Evolutionary conservation across 2,329 filamentous ascomycete species (phyloP).

Genomic region (Aspergillus nomiae): DNA sequence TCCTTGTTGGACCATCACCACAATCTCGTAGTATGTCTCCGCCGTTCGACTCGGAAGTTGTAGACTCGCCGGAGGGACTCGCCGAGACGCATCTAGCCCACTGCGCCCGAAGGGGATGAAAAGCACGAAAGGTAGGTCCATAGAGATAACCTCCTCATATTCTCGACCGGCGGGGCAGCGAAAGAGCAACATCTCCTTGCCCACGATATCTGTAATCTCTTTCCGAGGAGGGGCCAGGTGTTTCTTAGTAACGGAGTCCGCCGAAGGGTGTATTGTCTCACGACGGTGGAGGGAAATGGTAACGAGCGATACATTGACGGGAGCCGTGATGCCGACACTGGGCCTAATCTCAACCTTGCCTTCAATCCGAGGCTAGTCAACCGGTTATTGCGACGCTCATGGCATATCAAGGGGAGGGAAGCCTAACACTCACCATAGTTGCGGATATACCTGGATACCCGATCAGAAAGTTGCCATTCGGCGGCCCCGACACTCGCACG

Average conservation of each 20-base stretch:
- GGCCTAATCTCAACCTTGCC: constrained; percentile 97
- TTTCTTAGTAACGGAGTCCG: constrained; percentile 90
- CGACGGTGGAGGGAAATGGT: constrained; percentile 90
- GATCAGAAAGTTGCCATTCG: constrained; percentile 94
- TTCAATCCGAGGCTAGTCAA: constrained; percentile 82
- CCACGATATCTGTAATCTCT: constrained; percentile 88
- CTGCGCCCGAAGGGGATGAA: constrained; percentile 95
- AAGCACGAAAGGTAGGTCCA: constrained; percentile 96
- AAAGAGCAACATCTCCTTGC: constrained; percentile 92
- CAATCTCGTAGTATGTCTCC: constrained; percentile 95
- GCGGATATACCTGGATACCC: constrained; percentile 98
- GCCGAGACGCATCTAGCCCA: constrained; percentile 83
- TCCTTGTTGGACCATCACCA: constrained; percentile 93
- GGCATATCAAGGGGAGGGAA: not conserved
- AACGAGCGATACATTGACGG: constrained; percentile 87
- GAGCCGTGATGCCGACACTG: constrained; percentile 78
- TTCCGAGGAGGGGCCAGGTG: constrained; percentile 87
- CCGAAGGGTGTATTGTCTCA: constrained; percentile 95
- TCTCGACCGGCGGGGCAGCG: constrained; percentile 82
- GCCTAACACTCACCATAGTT: constrained; percentile 72
- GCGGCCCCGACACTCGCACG: constrained; percentile 94
- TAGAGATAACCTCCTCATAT: constrained; percentile 83
- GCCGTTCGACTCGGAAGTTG: constrained; percentile 90
- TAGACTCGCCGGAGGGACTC: constrained; percentile 89
- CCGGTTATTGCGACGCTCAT: constrained; percentile 12